Evolutionary conservation across 805 yeast genomes (phyloP), one percentile per base, ranked within the genome.

Genomic region (Yamadazyma olivae): DNA sequence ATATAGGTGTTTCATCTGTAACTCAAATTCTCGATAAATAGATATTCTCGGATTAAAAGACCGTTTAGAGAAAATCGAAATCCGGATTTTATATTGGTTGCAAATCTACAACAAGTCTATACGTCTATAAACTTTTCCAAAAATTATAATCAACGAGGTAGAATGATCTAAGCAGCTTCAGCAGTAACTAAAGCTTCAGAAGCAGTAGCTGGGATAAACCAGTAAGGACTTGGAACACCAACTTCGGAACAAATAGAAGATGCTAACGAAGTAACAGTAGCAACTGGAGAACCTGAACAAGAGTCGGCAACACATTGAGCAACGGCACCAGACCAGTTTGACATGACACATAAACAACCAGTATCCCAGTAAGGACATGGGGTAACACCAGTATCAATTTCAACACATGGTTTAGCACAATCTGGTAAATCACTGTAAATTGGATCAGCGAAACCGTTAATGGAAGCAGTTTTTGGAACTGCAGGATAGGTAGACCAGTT

Each of bases 321-420:
- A 22, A 65, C 39, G n/a, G 12, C 16, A n/a, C n/a, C 56, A 27
- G 46, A 51, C 50, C 56, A 66, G 25, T 46, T 43, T 26, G 65
- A 48, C 61, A 66, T 64, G 18, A 62, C 66, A 58, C 71, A 66
- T 36, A 66, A 57, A 50, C 71, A 66, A 10, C 71, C 71, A 33
- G 70, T 57, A 48, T 66, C 71, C 70, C 71, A 66, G 57, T 63
- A 63, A 36, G 71, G 71, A 40, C 71, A 66, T 33, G 70, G 70
- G 21, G 70, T 62, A 32, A 50, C 45, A 6, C 56, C 56, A 30
- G 69, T 62, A 37, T 55, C 48, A 30, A 43, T 41, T 20, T 38
- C 44, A 22, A 63, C 57, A 53, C 71, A 64, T 5, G 43, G 20
- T 38, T 61, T 49, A 27, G 68, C 71, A 52, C 71, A 64, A 10